Conservation (phyloP, 805 yeast genomes). For the Komagataella pseudopastoris region DNA sequence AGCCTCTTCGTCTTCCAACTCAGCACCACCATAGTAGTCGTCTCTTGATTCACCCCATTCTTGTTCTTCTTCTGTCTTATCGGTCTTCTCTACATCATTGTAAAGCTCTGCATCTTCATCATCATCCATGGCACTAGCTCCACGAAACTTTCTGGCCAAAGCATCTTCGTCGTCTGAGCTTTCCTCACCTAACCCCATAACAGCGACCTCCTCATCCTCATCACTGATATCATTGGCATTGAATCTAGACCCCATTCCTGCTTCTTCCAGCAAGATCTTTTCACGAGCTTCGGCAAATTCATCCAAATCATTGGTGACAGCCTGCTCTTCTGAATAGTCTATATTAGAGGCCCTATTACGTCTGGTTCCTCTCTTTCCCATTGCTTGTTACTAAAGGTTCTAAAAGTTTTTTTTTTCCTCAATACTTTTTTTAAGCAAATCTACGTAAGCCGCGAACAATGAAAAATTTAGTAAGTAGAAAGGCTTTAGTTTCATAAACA, state of each 20-base stretch:
- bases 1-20: slow-evolving; percentile 59
- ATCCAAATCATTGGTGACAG: slow-evolving; percentile 39
- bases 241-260: slow-evolving; percentile 25
- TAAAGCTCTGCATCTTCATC: slow-evolving; percentile 23
- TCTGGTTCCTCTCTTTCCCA: background rate
- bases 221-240: slow-evolving; percentile 24
- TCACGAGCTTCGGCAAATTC: slow-evolving; percentile 50
- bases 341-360: background rate
- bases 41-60: slow-evolving; percentile 32
- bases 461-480: background rate
- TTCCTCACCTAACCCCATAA: slow-evolving; percentile 19
- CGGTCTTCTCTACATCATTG: slow-evolving; percentile 14
- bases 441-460: background rate
- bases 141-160: slow-evolving; percentile 23
- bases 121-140: slow-evolving; percentile 32
- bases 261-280: slow-evolving; percentile 39
- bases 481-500: background rate
- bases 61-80: slow-evolving; percentile 12
- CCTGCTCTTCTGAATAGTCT: background rate
- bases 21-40: slow-evolving; percentile 52
- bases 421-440: background rate
- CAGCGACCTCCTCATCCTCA: slow-evolving; percentile 34
- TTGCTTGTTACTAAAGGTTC: background rate
- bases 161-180: slow-evolving; percentile 43
- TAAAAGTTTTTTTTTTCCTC: background rate